Percentiles rank a stretch among this genome's conserved stretches.
phyloP scores from a whole-genome alignment of 208 protist species.

The Wallacemonas sp. region DNA sequence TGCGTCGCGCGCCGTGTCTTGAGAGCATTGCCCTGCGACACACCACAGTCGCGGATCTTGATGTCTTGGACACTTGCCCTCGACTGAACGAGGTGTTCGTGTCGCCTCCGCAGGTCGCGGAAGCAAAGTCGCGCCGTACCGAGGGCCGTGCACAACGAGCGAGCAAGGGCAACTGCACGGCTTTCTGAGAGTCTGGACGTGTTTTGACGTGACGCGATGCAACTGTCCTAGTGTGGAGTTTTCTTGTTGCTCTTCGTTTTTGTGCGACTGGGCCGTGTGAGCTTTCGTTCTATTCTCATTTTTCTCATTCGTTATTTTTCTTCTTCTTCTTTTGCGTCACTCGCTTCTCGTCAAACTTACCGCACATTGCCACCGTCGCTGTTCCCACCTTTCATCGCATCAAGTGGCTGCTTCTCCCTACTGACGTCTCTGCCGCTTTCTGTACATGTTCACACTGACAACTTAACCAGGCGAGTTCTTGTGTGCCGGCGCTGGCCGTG shows the following conservation, averaged over 20 bases:
- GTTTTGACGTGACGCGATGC: too few species aligned
- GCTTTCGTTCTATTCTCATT: neutral
- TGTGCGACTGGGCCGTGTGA: too few species aligned
- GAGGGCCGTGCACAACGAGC: neutral
- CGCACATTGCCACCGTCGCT: too few species aligned
- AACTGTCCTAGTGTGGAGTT: neutral
- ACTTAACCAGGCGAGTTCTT: too few species aligned
- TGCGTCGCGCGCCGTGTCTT: neutral
- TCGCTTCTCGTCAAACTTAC: too few species aligned
- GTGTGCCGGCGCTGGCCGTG: too few species aligned
- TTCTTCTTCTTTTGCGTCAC: neutral
- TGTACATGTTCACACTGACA: too few species aligned
- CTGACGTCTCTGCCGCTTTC: too few species aligned
- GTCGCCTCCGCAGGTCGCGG: neutral
- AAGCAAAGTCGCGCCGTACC: neutral
- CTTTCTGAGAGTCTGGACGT: neutral
- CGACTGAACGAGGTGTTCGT: neutral
- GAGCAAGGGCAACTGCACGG: neutral
- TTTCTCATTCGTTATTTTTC: neutral
- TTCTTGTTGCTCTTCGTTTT: neutral
- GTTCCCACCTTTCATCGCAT: too few species aligned
- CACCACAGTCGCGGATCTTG: neutral
- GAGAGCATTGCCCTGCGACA: conserved; percentile 2
- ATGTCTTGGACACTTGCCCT: neutral
- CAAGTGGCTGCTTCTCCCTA: too few species aligned